Evolutionary conservation across 106 monocot genomes (phyloP).

Genomic region (Platanthera guangdongensis): DNA sequence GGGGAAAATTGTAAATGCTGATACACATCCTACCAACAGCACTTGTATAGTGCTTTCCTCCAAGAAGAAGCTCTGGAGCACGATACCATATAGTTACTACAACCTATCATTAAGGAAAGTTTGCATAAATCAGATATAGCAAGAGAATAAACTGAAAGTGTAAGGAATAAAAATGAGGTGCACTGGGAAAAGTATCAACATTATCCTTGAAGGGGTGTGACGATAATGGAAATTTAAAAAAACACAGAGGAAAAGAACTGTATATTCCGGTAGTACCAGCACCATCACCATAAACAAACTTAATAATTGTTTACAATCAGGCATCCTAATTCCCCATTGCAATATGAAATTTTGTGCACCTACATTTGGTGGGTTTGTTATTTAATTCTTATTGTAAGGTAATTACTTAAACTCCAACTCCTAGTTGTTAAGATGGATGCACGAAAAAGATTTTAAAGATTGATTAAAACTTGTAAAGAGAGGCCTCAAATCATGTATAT

Average conservation of each 20-base stretch:
- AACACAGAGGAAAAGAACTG: neutral
- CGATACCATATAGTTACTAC: slow-evolving; percentile 99
- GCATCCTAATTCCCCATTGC: neutral
- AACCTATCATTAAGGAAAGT: slow-evolving; percentile 43
- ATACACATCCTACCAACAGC: slow-evolving; percentile 83
- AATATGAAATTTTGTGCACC: neutral
- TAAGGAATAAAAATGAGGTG: neutral
- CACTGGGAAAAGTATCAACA: neutral
- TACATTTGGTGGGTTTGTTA: neutral
- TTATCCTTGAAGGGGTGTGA: neutral
- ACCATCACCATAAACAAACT: neutral
- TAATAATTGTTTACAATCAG: neutral
- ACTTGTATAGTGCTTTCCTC: slow-evolving; percentile 95
- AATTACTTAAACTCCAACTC: neutral
- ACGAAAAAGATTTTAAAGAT: neutral
- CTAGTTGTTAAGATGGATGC: neutral
- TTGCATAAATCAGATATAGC: slow-evolving; percentile 9
- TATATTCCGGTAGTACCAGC: neutral
- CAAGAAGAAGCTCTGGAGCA: slow-evolving; percentile 95
- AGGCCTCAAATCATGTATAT: too few species aligned
- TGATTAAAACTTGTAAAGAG: too few species aligned
- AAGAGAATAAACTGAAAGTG: neutral
- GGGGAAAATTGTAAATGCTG: neutral
- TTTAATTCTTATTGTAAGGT: neutral
- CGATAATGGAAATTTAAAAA: neutral